Evolutionary conservation across 148 eudicot species (phyloP).

Genomic region (Pouteria glomerata): DNA sequence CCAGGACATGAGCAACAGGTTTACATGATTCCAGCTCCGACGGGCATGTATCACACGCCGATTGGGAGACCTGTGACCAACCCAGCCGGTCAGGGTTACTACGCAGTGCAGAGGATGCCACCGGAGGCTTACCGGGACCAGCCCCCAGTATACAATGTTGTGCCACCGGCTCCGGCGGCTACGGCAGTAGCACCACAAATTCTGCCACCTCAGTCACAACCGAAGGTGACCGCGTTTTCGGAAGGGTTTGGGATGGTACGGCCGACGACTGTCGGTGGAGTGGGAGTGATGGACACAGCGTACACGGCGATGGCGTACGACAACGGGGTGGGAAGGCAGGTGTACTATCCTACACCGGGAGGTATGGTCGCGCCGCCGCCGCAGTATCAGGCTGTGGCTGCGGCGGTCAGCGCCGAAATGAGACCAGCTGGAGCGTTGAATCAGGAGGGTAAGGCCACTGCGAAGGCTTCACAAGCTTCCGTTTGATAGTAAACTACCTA

Average conservation of each 20-base stretch:
- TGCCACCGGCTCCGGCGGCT: constrained; percentile 10
- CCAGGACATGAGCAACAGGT: constrained; percentile 36
- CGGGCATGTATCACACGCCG: constrained; percentile 47
- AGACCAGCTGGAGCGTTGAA: constrained; percentile 20
- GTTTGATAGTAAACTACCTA: too few species aligned
- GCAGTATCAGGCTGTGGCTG: constrained; percentile 31
- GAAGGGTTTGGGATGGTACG: constrained; percentile 38
- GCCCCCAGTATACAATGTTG: constrained; percentile 30
- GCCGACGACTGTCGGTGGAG: too few species aligned
- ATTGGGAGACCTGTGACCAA: constrained; percentile 41
- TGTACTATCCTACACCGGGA: constrained; percentile 53
- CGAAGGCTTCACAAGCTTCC: constrained; percentile 20
- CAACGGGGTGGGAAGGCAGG: constrained; percentile 56
- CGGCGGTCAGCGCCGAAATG: too few species aligned
- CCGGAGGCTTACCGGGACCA: constrained; percentile 52
- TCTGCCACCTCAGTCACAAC: too few species aligned
- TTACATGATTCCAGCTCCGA: constrained; percentile 63
- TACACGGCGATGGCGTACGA: constrained; percentile 60
- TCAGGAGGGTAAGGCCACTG: constrained; percentile 29
- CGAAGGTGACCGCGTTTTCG: constrained; percentile 29
- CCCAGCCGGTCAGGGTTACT: constrained; percentile 51
- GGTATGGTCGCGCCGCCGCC: constrained; percentile 32
- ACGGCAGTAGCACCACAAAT: constrained; percentile 23
- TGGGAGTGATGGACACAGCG: too few species aligned
- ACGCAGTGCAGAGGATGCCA: constrained; percentile 52